Percentiles rank a stretch among this genome's conserved stretches.
Conservation (phyloP, 169 alveolate species). For the Plasmodium berghei region DNA sequence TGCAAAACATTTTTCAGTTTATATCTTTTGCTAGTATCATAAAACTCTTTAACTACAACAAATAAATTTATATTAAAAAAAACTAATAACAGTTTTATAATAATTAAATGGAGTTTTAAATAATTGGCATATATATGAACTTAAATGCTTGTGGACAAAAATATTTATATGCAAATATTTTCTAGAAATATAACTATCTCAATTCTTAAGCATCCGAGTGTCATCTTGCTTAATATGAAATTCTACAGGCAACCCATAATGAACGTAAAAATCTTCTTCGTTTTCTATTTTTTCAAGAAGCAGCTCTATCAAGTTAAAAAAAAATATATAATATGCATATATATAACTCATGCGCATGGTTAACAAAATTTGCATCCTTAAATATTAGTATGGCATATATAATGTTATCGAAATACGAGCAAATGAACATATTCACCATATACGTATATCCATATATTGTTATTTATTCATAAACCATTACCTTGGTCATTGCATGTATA, state of each 20-base stretch:
- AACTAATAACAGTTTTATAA: no score
- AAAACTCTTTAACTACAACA: not conserved
- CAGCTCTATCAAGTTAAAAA: constrained; percentile 23
- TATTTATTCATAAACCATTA: constrained; percentile 6
- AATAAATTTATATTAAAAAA: no score
- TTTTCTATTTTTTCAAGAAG: constrained; percentile 57
- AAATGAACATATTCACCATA: not conserved
- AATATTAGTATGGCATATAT: not conserved
- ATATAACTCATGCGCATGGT: not conserved
- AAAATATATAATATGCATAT: not conserved
- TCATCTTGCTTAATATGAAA: constrained; percentile 46
- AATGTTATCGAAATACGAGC: not conserved
- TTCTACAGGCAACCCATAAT: constrained; percentile 68
- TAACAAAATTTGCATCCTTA: not conserved
- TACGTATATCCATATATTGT: constrained; percentile 1
- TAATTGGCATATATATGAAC: no score
- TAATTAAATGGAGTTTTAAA: no score
- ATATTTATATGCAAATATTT: not conserved
- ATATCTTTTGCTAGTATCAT: not conserved
- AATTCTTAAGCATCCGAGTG: constrained; percentile 42
- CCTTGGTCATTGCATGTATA: constrained; percentile 76
- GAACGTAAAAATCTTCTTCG: constrained; percentile 56
- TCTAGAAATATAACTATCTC: not conserved
- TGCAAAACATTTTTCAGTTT: not conserved
- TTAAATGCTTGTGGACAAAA: no score